These are phyloP conservation scores for Didymellaceae sp. DNA, from an alignment of 2,329 filamentous ascomycete genomes.

Conservation along the genomic window DNA sequence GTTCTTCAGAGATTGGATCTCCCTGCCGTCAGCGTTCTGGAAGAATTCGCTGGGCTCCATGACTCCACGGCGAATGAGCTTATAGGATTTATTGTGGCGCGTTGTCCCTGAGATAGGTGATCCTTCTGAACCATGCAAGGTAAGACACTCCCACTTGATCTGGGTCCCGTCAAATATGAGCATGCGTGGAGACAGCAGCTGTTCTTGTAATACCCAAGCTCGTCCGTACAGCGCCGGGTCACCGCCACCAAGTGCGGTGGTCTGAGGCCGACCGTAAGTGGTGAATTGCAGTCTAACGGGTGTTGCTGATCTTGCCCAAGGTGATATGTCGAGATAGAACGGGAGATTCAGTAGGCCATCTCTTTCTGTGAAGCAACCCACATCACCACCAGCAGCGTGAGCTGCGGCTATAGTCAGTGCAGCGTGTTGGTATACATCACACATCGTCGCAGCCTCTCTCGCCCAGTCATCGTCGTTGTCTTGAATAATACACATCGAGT, in stretches of 20 bases:
- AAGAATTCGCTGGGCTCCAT: not conserved
- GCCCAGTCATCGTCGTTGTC: not conserved
- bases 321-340: not conserved
- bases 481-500: not conserved
- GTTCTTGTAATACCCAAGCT: constrained; percentile 21
- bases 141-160: constrained; percentile 20
- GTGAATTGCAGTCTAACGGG: not conserved
- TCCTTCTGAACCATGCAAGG: constrained; percentile 12
- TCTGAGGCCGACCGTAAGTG: not conserved
- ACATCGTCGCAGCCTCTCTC: not conserved
- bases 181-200: constrained; percentile 14
- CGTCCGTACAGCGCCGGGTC: not conserved
- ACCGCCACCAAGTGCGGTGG: not conserved
- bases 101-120: constrained; percentile 9
- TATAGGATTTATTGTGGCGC: constrained; percentile 7
- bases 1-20: not conserved
- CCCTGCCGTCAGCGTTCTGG: not conserved
- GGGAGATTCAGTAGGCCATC: not conserved
- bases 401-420: not conserved
- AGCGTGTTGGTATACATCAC: not conserved
- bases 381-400: not conserved
- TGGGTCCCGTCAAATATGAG: constrained; percentile 13
- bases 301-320: not conserved
- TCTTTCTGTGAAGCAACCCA: not conserved
- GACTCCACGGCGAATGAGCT: not conserved